A percentile compares a stretch with the other conserved stretches of the same genome.
phyloP scores from a whole-genome alignment of 306 rosid species.

The Sophora flavescens region DNA sequence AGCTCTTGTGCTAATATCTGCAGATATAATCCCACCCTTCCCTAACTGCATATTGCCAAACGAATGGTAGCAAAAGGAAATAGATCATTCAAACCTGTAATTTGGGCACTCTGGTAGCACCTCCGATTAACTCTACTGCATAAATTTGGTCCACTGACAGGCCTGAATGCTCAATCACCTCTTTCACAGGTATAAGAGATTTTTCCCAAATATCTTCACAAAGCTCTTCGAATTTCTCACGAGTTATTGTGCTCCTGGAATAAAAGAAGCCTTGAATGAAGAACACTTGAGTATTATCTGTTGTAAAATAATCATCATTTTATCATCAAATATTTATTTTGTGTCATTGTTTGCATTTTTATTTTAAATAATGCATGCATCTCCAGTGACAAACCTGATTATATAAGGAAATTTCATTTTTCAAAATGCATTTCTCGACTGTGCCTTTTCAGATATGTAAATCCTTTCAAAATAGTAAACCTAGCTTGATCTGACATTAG shows the following conservation, averaged over 20 bases:
- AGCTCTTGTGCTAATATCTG: constrained; percentile 30
- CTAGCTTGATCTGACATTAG: constrained; percentile 14
- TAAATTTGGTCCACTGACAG: constrained; percentile 71
- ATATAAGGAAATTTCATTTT: constrained; percentile 21
- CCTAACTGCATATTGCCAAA: constrained; percentile 33
- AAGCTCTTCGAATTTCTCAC: constrained; percentile 95
- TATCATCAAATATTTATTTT: constrained; percentile 23
- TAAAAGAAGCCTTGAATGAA: constrained; percentile 39
- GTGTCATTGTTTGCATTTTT: constrained; percentile 22
- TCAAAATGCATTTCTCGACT: constrained; percentile 24
- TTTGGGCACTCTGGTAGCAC: constrained; percentile 96
- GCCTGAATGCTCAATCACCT: constrained; percentile 75
- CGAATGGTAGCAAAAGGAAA: constrained; percentile 32
- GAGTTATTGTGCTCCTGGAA: constrained; percentile 90
- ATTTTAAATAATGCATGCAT: constrained; percentile 11
- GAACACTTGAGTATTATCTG: constrained; percentile 19
- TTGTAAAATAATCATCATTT: not conserved
- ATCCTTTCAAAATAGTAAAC: not conserved
- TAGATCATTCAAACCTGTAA: constrained; percentile 75
- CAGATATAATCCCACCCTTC: constrained; percentile 36
- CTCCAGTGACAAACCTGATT: constrained; percentile 23
- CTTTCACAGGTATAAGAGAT: constrained; percentile 82
- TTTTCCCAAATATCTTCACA: constrained; percentile 94
- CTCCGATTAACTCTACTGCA: constrained; percentile 97
- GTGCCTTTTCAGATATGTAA: not conserved